A percentile compares a stretch with the other conserved stretches of the same genome.
phyloP scores from a whole-genome alignment of 495 filamentous ascomycete genomes.

The Penicillium samsonianum region DNA sequence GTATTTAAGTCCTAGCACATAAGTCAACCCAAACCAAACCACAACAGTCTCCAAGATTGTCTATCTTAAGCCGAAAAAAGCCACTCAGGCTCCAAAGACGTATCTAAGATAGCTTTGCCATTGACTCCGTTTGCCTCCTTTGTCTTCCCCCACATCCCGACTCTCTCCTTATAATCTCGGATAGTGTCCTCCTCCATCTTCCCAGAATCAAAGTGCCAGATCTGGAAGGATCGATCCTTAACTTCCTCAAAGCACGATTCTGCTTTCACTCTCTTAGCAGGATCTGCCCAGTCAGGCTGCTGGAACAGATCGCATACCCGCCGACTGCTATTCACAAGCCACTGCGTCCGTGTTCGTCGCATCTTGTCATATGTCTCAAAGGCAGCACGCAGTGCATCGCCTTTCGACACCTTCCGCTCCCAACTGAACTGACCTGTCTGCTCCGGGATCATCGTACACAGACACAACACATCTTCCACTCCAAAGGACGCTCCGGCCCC shows the following conservation, averaged over 20 bases:
- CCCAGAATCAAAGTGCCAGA: slow-evolving; percentile 21
- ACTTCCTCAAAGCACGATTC: slow-evolving; percentile 23
- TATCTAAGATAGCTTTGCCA: neutral
- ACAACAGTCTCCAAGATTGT: too few relatives aligned
- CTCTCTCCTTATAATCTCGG: neutral
- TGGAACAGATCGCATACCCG: slow-evolving; percentile 22
- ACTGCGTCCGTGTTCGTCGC: neutral
- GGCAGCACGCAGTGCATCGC: neutral
- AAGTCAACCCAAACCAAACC: too few relatives aligned
- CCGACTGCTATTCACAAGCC: slow-evolving; percentile 25
- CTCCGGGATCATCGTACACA: neutral
- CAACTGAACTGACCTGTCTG: neutral
- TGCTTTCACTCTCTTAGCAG: slow-evolving; percentile 11
- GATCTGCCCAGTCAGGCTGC: slow-evolving; percentile 20
- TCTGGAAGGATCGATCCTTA: slow-evolving; percentile 21
- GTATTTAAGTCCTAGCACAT: too few relatives aligned
- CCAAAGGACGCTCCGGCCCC: slow-evolving; percentile 58
- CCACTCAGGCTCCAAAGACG: neutral
- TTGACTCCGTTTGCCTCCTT: neutral
- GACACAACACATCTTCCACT: slow-evolving; percentile 52
- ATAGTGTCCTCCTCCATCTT: slow-evolving; percentile 16
- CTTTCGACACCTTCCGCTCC: neutral
- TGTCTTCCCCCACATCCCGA: neutral
- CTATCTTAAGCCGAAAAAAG: neutral
- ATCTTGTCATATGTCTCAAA: neutral